Conservation (phyloP, 805 yeast species). For the Pichia deserticola region DNA sequence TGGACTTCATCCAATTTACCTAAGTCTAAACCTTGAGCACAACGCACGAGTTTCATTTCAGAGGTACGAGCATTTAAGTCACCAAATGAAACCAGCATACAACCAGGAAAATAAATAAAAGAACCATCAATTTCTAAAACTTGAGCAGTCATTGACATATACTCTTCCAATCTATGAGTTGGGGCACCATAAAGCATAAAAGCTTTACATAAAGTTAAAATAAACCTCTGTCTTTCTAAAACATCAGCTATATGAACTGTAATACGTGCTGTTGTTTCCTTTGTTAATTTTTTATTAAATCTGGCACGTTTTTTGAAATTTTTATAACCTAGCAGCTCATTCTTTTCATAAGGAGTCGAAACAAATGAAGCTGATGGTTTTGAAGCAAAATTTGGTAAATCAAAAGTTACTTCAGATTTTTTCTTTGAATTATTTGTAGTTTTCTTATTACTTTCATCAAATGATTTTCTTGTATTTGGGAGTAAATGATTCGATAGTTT, state of each 20-base stretch:
- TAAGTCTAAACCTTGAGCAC: conserved; percentile 82
- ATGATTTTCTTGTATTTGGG: too few relatives aligned
- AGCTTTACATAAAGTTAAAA: conserved; percentile 78
- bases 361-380: conserved; percentile 2
- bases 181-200: conserved; percentile 95
- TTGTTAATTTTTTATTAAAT: conserved; percentile 26
- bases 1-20: conserved; percentile 78
- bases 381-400: conserved; percentile 10
- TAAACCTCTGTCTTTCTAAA: conserved; percentile 79
- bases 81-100: conserved; percentile 91
- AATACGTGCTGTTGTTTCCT: conserved; percentile 55
- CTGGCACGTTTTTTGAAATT: conserved; percentile 19
- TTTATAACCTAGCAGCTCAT: conserved; percentile 3
- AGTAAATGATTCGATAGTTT: neutral
- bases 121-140: conserved; percentile 92
- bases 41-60: conserved; percentile 83
- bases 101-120: conserved; percentile 87
- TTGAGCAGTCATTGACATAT: conserved; percentile 84
- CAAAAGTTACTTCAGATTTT: conserved; percentile 3
- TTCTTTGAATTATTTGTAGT: neutral
- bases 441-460: too few relatives aligned
- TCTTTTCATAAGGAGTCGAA: conserved; percentile 3
- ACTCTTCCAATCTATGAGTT: conserved; percentile 89
- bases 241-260: conserved; percentile 91
- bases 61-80: conserved; percentile 92